A percentile compares a stretch with the other conserved stretches of the same genome.
Conservation (phyloP, 2,329 filamentous ascomycete genomes). For the Gaeumannomyces tritici region DNA sequence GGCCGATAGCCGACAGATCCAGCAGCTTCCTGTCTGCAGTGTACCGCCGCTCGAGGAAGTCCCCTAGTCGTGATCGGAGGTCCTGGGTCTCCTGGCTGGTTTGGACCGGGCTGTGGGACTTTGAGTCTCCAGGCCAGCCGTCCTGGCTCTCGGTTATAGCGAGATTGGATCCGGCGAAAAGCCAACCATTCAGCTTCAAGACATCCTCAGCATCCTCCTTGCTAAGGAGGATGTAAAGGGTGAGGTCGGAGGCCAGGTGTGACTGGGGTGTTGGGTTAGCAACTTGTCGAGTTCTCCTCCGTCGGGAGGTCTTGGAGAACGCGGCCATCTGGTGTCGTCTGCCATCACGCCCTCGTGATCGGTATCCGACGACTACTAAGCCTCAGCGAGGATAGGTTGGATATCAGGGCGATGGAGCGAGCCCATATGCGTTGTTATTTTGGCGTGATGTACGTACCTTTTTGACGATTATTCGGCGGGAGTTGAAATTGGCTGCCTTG, state of each 20-base stretch:
- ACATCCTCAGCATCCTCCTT: conserved; percentile 55
- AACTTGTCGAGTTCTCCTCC: conserved; percentile 21
- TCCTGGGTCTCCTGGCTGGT: conserved; percentile 46
- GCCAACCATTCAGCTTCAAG: conserved; percentile 57
- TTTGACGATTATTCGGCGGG: conserved; percentile 54
- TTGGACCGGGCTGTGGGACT: conserved; percentile 21
- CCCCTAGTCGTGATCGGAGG: conserved; percentile 58
- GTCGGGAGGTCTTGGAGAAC: neutral
- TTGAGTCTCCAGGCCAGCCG: conserved; percentile 25
- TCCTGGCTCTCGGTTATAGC: conserved; percentile 38
- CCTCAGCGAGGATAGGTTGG: neutral
- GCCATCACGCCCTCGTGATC: neutral
- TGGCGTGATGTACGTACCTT: conserved; percentile 55
- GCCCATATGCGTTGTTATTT: neutral
- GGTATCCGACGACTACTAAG: neutral
- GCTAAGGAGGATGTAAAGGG: conserved; percentile 55
- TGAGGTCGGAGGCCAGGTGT: conserved; percentile 54
- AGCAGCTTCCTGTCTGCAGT: conserved; percentile 62
- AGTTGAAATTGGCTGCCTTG: conserved; percentile 50
- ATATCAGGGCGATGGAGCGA: neutral
- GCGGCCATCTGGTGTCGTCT: neutral
- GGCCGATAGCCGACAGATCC: conserved; percentile 68
- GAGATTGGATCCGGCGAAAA: conserved; percentile 57
- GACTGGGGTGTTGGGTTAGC: conserved; percentile 62
- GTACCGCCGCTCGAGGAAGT: conserved; percentile 68